Evolutionary conservation across 2,329 filamentous ascomycete species (phyloP).

Genomic region (Cercospora brassicicola): DNA sequence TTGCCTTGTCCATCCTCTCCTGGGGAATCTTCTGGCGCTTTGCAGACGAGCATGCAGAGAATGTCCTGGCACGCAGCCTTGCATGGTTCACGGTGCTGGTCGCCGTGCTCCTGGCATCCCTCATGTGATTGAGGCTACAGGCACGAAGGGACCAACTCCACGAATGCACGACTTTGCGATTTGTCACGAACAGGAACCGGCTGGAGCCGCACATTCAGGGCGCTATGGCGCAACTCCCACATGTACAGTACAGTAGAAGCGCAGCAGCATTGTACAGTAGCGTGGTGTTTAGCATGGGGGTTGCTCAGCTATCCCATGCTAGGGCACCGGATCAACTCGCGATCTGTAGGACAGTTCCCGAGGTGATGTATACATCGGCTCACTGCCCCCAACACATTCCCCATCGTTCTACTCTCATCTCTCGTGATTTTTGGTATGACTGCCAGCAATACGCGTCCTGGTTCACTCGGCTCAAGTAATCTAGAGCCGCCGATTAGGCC

Average conservation of each 20-base stretch:
- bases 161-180: neutral
- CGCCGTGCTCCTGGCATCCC: constrained; percentile 26
- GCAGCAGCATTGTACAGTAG: neutral
- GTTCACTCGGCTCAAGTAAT: neutral
- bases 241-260: neutral
- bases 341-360: neutral
- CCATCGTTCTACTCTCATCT: neutral
- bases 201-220: neutral
- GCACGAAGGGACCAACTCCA: neutral
- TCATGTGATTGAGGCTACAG: constrained; percentile 19
- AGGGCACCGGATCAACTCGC: constrained; percentile 1
- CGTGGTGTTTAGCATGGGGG: neutral
- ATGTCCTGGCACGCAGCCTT: constrained; percentile 25
- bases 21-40: constrained; percentile 36
- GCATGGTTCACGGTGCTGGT: constrained; percentile 29
- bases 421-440: neutral
- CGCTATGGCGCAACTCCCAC: neutral
- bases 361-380: neutral
- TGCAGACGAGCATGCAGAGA: constrained; percentile 29
- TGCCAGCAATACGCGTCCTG: neutral
- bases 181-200: neutral
- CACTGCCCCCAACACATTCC: neutral
- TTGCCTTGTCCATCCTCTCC: constrained; percentile 27
- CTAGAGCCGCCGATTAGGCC: neutral
- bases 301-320: neutral